A percentile compares a stretch with the other conserved stretches of the same genome.
Conservation (phyloP, 2,329 filamentous ascomycete genomes). For the Periconia sp. region DNA sequence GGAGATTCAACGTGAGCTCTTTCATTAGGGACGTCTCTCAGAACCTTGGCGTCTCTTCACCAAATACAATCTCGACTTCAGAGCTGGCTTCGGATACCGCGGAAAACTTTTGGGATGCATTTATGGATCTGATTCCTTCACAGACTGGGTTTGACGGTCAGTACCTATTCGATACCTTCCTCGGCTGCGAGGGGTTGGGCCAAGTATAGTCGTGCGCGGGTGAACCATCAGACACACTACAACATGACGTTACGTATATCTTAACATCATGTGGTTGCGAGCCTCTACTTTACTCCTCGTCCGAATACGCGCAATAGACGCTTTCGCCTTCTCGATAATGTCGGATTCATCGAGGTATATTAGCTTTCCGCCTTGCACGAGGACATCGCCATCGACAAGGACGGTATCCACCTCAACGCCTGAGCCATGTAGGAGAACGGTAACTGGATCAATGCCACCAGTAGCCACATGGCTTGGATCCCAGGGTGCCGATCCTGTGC, state of each 20-base stretch:
- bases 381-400: slow-evolving; percentile 22
- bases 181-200: no score
- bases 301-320: slow-evolving; percentile 18
- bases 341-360: slow-evolving; percentile 16
- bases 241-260: slow-evolving; percentile 15
- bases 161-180: slow-evolving; percentile 15
- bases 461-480: slow-evolving; percentile 35
- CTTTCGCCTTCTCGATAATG: slow-evolving; percentile 15
- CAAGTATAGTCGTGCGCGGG: no score
- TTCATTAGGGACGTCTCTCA: slow-evolving; percentile 15
- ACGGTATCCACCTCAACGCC: slow-evolving; percentile 21
- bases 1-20: slow-evolving; percentile 9
- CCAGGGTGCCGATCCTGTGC: slow-evolving; percentile 47
- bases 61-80: not conserved
- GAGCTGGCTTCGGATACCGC: not conserved
- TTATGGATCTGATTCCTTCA: slow-evolving; percentile 10
- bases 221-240: no score
- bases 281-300: slow-evolving; percentile 23
- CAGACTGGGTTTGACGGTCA: slow-evolving; percentile 17
- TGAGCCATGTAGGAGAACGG: slow-evolving; percentile 25
- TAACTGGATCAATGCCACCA: slow-evolving; percentile 47
- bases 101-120: slow-evolving; percentile 4
- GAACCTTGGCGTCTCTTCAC: slow-evolving; percentile 3
- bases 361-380: slow-evolving; percentile 18
- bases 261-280: slow-evolving; percentile 33